These are phyloP conservation scores for Euphrasia confusa DNA, from an alignment of 257 asterid species.

Conservation along the genomic window DNA sequence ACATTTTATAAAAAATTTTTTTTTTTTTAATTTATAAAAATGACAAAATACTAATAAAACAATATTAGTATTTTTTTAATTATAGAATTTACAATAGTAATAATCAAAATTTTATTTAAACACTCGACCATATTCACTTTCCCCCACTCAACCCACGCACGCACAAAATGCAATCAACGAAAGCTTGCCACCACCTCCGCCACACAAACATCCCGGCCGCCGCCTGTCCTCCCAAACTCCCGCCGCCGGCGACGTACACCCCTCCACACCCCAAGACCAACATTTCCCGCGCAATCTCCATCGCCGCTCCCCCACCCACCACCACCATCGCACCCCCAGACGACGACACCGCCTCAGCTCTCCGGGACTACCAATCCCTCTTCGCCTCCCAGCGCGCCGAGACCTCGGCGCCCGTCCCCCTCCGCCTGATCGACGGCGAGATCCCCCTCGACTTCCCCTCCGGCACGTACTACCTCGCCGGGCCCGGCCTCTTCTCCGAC, in stretches of 20 bases:
- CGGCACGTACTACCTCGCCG: constrained; percentile 83
- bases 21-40: no score
- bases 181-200: constrained; percentile 51
- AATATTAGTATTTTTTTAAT: no score
- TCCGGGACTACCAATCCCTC: constrained; percentile 86
- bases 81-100: neutral
- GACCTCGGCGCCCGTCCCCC: constrained; percentile 51
- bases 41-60: no score
- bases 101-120: constrained; percentile 20
- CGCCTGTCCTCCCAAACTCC: constrained; percentile 36
- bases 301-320: constrained; percentile 43
- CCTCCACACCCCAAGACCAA: constrained; percentile 31
- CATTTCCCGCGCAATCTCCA: constrained; percentile 57
- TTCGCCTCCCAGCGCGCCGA: constrained; percentile 92
- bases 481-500: constrained; percentile 84
- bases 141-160: neutral
- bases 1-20: no score
- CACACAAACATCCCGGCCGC: constrained; percentile 42
- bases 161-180: constrained; percentile 64
- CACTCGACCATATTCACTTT: constrained; percentile 3
- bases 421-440: constrained; percentile 73
- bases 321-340: constrained; percentile 27
- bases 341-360: constrained; percentile 71
- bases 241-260: constrained; percentile 36
- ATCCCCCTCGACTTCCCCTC: constrained; percentile 72